A percentile compares a stretch with the other conserved stretches of the same genome.
These are phyloP conservation scores for Biancaea sappan DNA, from an alignment of 306 rosid genomes.

Conservation along the genomic window DNA sequence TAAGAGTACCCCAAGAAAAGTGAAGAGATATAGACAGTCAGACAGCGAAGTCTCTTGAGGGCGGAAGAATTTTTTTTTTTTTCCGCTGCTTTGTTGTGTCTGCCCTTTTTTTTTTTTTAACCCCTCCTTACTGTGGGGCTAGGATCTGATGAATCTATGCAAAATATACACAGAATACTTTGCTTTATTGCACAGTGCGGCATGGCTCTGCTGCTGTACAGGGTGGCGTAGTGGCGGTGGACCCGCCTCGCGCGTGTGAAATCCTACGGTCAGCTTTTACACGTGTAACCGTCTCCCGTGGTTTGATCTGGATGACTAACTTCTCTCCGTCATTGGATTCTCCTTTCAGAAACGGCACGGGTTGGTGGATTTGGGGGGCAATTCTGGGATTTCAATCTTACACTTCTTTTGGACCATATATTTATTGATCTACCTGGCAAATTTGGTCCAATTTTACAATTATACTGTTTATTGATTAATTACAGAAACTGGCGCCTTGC, in stretches of 20 bases:
- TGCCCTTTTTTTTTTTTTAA: not conserved
- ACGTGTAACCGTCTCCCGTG: not conserved
- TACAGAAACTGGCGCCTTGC: not conserved
- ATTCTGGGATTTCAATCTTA: not conserved
- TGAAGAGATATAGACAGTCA: not conserved
- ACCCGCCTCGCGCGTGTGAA: not conserved
- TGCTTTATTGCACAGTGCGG: not conserved
- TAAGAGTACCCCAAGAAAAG: not conserved
- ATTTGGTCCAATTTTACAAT: not conserved
- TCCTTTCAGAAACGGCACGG: not conserved
- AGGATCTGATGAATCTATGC: conserved; percentile 25
- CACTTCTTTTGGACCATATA: conserved; percentile 19
- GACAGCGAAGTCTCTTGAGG: conserved; percentile 6
- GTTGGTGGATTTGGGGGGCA: not conserved
- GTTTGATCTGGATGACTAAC: not conserved
- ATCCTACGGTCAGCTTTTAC: not conserved
- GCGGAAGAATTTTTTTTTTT: not conserved
- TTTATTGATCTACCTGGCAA: not conserved
- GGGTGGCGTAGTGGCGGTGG: not conserved
- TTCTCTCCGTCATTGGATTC: conserved; percentile 7
- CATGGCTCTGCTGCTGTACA: not conserved
- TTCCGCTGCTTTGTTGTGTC: conserved; percentile 6
- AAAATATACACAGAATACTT: not conserved
- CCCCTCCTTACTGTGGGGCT: not conserved
- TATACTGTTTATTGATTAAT: not conserved